phyloP scores from a whole-genome alignment of 2,329 filamentous ascomycete species.

The Hyphodiscus sp. region DNA sequence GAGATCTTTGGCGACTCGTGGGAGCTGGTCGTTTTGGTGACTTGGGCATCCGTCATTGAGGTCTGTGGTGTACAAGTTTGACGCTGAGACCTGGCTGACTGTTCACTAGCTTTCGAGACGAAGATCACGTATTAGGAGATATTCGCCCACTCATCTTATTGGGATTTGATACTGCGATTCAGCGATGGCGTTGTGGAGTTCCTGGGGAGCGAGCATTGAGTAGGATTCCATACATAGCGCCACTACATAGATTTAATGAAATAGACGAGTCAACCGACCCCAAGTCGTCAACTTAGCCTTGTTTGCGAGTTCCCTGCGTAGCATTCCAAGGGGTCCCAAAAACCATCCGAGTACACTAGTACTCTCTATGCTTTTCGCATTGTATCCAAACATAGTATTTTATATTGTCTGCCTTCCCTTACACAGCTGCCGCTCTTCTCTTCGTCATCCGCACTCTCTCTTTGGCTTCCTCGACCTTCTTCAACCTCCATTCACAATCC shows the following conservation, averaged over 20 bases:
- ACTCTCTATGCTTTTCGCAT: too few relatives aligned
- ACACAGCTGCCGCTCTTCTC: slow-evolving; percentile 9
- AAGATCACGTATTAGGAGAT: slow-evolving; percentile 16
- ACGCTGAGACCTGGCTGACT: neutral
- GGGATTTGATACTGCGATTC: slow-evolving; percentile 3
- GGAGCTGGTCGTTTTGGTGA: slow-evolving; percentile 20
- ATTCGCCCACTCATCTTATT: slow-evolving; percentile 20
- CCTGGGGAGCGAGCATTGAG: neutral
- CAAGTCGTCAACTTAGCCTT: too few relatives aligned
- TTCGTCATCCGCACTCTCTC: slow-evolving; percentile 19
- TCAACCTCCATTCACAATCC: slow-evolving; percentile 69
- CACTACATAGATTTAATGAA: neutral
- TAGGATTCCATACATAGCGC: neutral
- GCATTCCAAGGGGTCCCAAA: too few relatives aligned
- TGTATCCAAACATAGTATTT: too few relatives aligned
- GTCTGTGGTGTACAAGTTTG: slow-evolving; percentile 4
- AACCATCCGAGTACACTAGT: too few relatives aligned
- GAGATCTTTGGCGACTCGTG: slow-evolving; percentile 14
- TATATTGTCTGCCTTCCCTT: too few relatives aligned
- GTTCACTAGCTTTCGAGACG: slow-evolving; percentile 10
- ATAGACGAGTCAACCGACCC: too few relatives aligned
- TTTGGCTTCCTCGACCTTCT: slow-evolving; percentile 55
- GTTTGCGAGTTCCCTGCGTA: too few relatives aligned
- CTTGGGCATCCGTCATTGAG: slow-evolving; percentile 21
- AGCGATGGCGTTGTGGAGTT: neutral